These are phyloP conservation scores for Chytridiales sp. DNA, from an alignment of 371 early-diverging fungal genomes.

Conservation along the genomic window DNA sequence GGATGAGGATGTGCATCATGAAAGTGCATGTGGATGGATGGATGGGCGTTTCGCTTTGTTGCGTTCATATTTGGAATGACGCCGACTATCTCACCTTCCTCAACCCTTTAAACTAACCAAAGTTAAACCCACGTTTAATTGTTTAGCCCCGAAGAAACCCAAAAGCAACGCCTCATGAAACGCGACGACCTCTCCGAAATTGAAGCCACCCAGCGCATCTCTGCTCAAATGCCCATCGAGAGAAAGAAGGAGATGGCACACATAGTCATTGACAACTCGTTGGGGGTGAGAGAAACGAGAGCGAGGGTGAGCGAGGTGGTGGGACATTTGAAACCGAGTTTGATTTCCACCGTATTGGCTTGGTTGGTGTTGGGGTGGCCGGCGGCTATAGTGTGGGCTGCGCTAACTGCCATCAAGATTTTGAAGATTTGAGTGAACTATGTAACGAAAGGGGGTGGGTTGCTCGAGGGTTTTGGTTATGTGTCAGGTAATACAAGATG, in stretches of 20 bases:
- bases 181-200: conserved; percentile 67
- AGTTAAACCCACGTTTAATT: background rate
- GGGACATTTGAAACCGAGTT: conserved; percentile 17
- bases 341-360: conserved; percentile 10
- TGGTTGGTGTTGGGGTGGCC: conserved; percentile 36
- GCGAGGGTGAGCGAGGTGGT: conserved; percentile 52
- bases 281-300: conserved; percentile 60
- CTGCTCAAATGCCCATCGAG: conserved; percentile 77
- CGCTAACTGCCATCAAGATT: conserved; percentile 11
- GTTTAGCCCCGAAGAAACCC: conserved; percentile 67
- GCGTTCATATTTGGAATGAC: too few species aligned
- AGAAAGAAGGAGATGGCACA: conserved; percentile 77
- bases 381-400: conserved; percentile 27
- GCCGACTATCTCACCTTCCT: background rate
- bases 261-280: conserved; percentile 82
- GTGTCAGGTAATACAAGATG: too few species aligned
- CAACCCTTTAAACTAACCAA: background rate
- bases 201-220: conserved; percentile 73
- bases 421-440: conserved; percentile 17
- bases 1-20: too few species aligned
- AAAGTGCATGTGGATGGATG: too few species aligned
- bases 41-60: too few species aligned
- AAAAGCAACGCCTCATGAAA: conserved; percentile 69
- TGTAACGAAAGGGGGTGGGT: too few species aligned
- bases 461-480: too few species aligned